Conservation (phyloP, 1,284 basidiomycete species). For the Rhodofomes roseus region DNA sequence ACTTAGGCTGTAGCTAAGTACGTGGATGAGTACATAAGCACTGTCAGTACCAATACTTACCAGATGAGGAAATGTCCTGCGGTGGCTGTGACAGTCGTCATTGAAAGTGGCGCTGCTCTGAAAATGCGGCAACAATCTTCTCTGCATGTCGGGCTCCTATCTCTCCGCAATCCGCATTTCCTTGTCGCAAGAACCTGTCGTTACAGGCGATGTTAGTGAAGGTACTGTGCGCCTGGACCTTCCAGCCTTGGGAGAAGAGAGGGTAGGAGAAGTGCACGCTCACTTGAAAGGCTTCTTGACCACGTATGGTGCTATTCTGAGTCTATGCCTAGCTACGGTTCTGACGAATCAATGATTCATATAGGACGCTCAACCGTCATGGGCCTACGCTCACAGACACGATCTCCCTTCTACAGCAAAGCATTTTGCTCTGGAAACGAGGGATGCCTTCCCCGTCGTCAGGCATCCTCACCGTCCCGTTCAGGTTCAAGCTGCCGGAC, state of each 20-base stretch:
- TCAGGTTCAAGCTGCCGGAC: constrained; percentile 16
- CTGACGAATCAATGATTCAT: not conserved
- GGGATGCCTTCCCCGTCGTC: constrained; percentile 16
- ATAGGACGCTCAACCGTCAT: not conserved
- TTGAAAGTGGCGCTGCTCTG: too few species aligned
- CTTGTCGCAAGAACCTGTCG: not conserved
- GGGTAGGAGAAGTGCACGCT: constrained; percentile 19
- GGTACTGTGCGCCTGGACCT: constrained; percentile 20
- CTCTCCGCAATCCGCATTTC: not conserved
- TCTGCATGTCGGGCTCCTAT: not conserved
- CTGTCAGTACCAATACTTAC: too few species aligned
- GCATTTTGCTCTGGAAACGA: constrained; percentile 18
- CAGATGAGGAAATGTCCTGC: too few species aligned
- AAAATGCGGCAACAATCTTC: not conserved
- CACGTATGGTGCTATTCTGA: not conserved
- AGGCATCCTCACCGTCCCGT: constrained; percentile 19
- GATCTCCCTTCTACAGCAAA: constrained; percentile 8
- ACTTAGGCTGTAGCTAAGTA: too few species aligned
- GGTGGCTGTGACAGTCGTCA: too few species aligned
- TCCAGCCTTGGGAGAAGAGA: constrained; percentile 12
- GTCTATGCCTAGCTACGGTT: too few species aligned
- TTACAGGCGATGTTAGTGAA: constrained; percentile 12
- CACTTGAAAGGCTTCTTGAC: constrained; percentile 17
- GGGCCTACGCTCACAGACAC: not conserved
- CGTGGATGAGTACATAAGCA: too few species aligned